Percentiles rank a stretch among this genome's conserved stretches.
Evolutionary conservation across 2,329 filamentous ascomycete species (phyloP).

Genomic region (Ophiostoma sp.): DNA sequence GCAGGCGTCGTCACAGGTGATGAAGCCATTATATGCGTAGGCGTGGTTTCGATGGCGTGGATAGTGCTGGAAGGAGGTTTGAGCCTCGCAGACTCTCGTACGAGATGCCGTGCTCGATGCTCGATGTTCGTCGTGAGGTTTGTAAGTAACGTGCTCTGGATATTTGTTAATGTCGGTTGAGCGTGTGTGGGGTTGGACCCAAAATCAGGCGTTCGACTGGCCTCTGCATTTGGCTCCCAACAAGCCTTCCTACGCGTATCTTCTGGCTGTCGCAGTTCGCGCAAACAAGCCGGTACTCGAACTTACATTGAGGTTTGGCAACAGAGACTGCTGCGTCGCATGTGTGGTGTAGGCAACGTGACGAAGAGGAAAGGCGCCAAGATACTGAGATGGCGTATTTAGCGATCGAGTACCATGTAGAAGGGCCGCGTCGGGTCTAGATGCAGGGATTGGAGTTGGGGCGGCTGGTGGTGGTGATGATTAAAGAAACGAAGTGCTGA

Average conservation of each 20-base stretch:
- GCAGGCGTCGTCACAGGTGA: neutral
- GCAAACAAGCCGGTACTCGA: neutral
- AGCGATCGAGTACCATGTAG: neutral
- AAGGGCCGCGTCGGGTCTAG: neutral
- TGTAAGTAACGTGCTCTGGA: neutral
- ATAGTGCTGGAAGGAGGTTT: neutral
- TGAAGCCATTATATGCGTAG: neutral
- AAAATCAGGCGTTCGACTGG: too few species aligned
- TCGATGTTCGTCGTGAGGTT: neutral
- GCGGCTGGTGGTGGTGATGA: neutral
- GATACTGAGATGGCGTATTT: neutral
- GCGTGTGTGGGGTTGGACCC: too few species aligned
- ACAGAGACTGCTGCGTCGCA: too few species aligned
- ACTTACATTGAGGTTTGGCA: neutral
- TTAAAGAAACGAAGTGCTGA: neutral
- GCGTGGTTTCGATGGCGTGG: too few species aligned
- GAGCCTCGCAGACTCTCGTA: neutral
- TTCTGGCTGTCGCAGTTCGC: neutral
- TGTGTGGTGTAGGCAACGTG: too few species aligned
- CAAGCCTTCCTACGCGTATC: too few species aligned
- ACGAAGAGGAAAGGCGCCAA: neutral
- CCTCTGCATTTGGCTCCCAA: too few species aligned
- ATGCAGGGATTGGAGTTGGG: slow-evolving; percentile 4
- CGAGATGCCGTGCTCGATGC: too few species aligned
- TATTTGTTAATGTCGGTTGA: too few species aligned